A percentile compares a stretch with the other conserved stretches of the same genome.
Evolutionary conservation across 2,329 filamentous ascomycete genomes (phyloP).

Genomic region (Ustulina deusta): DNA sequence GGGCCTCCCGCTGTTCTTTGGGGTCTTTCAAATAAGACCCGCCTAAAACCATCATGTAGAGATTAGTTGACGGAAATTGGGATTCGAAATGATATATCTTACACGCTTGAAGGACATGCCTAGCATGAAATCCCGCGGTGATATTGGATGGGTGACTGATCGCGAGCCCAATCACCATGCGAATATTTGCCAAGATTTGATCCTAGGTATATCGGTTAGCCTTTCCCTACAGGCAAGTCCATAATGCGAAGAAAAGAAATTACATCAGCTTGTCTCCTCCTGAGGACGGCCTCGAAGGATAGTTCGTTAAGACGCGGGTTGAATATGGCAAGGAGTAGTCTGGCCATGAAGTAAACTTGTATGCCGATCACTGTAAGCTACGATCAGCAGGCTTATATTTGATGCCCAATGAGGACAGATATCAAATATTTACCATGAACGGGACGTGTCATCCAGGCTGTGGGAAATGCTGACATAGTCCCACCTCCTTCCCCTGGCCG

Average conservation of each 20-base stretch:
- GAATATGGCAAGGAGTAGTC: constrained; percentile 14
- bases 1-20: neutral
- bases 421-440: constrained; percentile 1
- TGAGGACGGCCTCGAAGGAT: neutral
- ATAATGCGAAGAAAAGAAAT: neutral
- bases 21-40: constrained; percentile 10
- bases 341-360: constrained; percentile 21
- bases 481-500: neutral
- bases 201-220: neutral
- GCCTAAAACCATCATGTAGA: neutral
- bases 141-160: constrained; percentile 14
- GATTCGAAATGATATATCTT: neutral
- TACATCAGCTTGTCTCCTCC: constrained; percentile 9
- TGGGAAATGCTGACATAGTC: neutral
- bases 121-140: constrained; percentile 18
- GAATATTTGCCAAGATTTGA: constrained; percentile 8
- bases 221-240: neutral
- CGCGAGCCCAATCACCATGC: constrained; percentile 17
- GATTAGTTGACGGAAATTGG: neutral
- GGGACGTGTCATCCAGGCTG: constrained; percentile 2
- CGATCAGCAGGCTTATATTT: too few species aligned
- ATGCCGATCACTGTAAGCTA: constrained; percentile 4
- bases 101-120: constrained; percentile 20
- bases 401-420: neutral
- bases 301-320: constrained; percentile 1